Conservation (phyloP, 176 grass and related monocot genomes). For the Aegilops sharonensis region DNA sequence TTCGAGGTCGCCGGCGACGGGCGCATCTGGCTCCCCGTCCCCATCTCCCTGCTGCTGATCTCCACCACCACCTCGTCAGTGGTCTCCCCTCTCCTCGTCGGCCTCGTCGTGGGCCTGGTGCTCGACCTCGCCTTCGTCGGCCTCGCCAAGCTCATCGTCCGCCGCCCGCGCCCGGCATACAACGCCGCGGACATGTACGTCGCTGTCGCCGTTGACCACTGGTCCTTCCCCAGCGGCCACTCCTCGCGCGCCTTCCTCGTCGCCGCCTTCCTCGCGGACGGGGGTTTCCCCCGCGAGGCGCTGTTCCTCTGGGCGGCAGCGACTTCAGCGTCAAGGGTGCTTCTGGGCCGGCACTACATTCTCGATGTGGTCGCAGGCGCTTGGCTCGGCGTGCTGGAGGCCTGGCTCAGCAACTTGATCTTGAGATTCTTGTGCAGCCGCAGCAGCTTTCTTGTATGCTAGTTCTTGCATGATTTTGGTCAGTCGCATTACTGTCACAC, state of each 20-base stretch:
- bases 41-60: constrained; percentile 58
- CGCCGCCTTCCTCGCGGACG: constrained; percentile 47
- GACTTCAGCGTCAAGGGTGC: constrained; percentile 78
- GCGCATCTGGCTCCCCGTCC: constrained; percentile 84
- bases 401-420: constrained; percentile 46
- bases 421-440: constrained; percentile 24
- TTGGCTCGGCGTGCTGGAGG: constrained; percentile 76
- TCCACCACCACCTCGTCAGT: constrained; percentile 43
- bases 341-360: constrained; percentile 85
- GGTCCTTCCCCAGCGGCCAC: constrained; percentile 89
- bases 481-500: not conserved
- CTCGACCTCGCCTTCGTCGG: constrained; percentile 74
- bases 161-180: constrained; percentile 79
- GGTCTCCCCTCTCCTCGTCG: constrained; percentile 40
- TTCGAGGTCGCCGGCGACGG: constrained; percentile 85
- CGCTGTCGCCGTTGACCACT: constrained; percentile 71
- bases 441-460: constrained; percentile 42
- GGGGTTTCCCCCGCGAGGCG: constrained; percentile 33
- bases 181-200: constrained; percentile 84
- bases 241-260: constrained; percentile 88
- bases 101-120: constrained; percentile 58
- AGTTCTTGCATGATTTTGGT: not conserved
- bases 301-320: constrained; percentile 63
- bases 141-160: constrained; percentile 68
- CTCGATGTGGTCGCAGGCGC: constrained; percentile 74